Evolutionary conservation across 345 rosid species (phyloP).

Genomic region (Jatropha curcas): DNA sequence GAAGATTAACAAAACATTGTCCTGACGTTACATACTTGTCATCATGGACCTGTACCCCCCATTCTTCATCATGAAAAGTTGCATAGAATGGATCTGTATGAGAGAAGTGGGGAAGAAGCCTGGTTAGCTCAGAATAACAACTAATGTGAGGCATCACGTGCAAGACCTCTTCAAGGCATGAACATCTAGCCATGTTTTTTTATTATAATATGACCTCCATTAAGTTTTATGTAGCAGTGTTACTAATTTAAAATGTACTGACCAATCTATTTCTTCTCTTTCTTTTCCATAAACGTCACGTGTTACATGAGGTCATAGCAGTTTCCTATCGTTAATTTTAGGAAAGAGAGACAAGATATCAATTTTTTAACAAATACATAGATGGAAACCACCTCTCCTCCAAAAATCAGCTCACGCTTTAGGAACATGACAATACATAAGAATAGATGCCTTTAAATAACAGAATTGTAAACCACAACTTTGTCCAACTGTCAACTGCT

Average conservation of each 20-base stretch:
- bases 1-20: background rate
- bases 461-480: background rate
- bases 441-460: background rate
- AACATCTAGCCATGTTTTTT: background rate
- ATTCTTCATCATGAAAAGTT: slow-evolving; percentile 24
- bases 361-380: background rate
- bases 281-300: background rate
- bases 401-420: background rate
- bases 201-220: background rate
- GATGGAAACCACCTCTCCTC: background rate
- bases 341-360: background rate
- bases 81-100: slow-evolving; percentile 16
- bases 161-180: background rate
- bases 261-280: background rate
- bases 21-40: slow-evolving; percentile 49
- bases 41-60: slow-evolving; percentile 62
- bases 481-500: background rate
- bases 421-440: background rate
- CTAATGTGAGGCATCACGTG: background rate
- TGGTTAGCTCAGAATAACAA: background rate
- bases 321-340: background rate
- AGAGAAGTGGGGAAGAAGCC: background rate
- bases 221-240: background rate
- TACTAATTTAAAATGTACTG: background rate
- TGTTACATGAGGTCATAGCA: background rate